These are phyloP conservation scores for Auricularia auricula-judae DNA, from an alignment of 768 basidiomycete species.

Conservation along the genomic window DNA sequence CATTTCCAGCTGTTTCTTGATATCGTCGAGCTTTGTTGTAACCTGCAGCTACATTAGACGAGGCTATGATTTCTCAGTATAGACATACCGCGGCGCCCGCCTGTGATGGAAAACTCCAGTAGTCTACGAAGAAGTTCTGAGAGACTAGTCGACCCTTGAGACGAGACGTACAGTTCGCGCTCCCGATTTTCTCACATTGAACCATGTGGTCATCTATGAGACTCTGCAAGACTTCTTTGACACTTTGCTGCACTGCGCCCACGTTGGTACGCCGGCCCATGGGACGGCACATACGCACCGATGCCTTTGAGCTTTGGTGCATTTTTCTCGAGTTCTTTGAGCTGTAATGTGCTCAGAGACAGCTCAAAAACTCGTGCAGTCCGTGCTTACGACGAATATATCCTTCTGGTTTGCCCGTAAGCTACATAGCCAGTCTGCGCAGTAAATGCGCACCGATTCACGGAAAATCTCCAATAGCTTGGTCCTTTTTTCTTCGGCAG, in stretches of 20 bases:
- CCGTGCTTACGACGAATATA: constrained; percentile 52
- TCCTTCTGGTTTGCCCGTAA: constrained; percentile 44
- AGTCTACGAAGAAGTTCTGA: constrained; percentile 41
- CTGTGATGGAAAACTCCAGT: constrained; percentile 93
- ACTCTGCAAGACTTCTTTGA: constrained; percentile 85
- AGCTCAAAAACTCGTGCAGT: not conserved
- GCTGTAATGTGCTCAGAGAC: constrained; percentile 24
- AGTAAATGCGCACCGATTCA: constrained; percentile 48
- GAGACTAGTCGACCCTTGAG: not conserved
- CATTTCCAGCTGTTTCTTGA: constrained; percentile 33
- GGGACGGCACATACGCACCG: constrained; percentile 29
- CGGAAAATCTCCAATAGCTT: constrained; percentile 90
- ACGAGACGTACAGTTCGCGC: constrained; percentile 69
- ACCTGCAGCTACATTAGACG: constrained; percentile 27
- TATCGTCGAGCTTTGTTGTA: constrained; percentile 41
- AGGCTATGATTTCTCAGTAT: not conserved
- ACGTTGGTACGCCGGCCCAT: no score
- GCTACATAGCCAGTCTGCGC: constrained; percentile 1
- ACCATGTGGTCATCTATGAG: constrained; percentile 82
- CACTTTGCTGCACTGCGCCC: constrained; percentile 66
- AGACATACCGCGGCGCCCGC: constrained; percentile 57
- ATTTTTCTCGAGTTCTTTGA: constrained; percentile 89
- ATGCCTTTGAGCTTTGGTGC: constrained; percentile 87
- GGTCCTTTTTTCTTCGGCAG: constrained; percentile 80
- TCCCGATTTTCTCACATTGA: constrained; percentile 84